Evolutionary conservation across 2,329 filamentous ascomycete species (phyloP), one percentile per base, ranked within the genome.

Genomic region (Aspergillus sp.): DNA sequence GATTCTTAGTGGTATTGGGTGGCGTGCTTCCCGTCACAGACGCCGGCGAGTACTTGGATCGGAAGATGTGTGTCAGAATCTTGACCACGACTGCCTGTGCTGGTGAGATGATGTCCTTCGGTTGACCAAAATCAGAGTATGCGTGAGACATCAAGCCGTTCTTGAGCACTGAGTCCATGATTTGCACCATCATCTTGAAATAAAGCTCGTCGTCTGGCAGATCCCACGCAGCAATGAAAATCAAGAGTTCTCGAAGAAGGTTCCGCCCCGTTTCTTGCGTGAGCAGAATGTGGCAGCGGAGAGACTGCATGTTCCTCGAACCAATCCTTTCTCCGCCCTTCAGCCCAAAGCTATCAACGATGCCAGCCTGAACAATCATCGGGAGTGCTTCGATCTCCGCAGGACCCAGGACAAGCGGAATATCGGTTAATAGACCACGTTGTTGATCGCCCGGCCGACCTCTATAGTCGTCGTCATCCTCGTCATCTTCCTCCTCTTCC

Each of bases 201-300:
- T 96, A 95, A 34, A 95, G 80, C 51, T 94, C 89, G 50, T 91
- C 85, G 64, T 97, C 90, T 36, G 88, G 85, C 58, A 96, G 83
- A 62, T 96, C 91, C 91, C 91, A 97, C 6, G 94, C 90, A 4
- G 91, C 91, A 52, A 96, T 94, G 64, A 96, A 96, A 48, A 97
- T 94, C 39, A 97, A 75, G 59, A 97, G 80, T 65, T 97, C 91
- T 47, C 91, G 79, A 1, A 97, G 74, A 3, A 97, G 74, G 61
- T 94, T 95, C 56, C 90, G 83, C 3, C 91, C 91, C 52, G 88
- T 94, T 60, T 95, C 89, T 50, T 94, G 81, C 0, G 89, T 89
- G 38, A 97, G 74, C 43, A 97, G 80, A 61, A 96, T 86, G 61
- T 94, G 86, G 59, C 90, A 96, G 26, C 91, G 77, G 1, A 91